Conservation (phyloP, 140 eudicot genomes). For the Oenanthe javanica region DNA sequence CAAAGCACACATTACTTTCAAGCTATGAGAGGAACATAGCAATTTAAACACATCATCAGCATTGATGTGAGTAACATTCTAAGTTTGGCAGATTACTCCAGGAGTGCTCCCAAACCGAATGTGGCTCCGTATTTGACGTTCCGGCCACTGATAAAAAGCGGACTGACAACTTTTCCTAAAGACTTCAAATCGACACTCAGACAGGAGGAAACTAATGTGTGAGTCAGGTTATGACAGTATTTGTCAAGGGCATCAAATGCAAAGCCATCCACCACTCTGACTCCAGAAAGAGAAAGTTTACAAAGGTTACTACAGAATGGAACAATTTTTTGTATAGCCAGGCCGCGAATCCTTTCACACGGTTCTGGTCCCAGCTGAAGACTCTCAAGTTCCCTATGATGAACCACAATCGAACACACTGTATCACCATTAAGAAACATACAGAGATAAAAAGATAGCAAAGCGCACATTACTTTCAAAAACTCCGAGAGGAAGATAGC, state of each 20-base stretch:
- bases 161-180: slow-evolving; percentile 54
- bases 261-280: slow-evolving; percentile 45
- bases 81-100: slow-evolving; percentile 45
- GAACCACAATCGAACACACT: slow-evolving; percentile 62
- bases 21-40: too few relatives aligned
- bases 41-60: too few relatives aligned
- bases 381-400: slow-evolving; percentile 66
- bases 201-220: slow-evolving; percentile 12
- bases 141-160: slow-evolving; percentile 84
- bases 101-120: slow-evolving; percentile 37
- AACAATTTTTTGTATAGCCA: slow-evolving; percentile 50
- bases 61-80: too few relatives aligned
- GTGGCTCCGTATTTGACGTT: slow-evolving; percentile 58
- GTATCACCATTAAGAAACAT: slow-evolving; percentile 57
- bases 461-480: slow-evolving; percentile 70
- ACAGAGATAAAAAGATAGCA: slow-evolving; percentile 36
- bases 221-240: slow-evolving; percentile 24
- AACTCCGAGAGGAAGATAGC: slow-evolving; percentile 30
- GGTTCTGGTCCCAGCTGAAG: slow-evolving; percentile 79
- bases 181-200: slow-evolving; percentile 58
- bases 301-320: slow-evolving; percentile 43
- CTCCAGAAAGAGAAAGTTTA: too few relatives aligned
- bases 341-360: slow-evolving; percentile 64
- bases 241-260: slow-evolving; percentile 46
- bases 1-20: too few relatives aligned